Evolutionary conservation across 176 grass and related monocot species (phyloP), one percentile per base, ranked within the genome.

Genomic region (Aegilops tauschii): DNA sequence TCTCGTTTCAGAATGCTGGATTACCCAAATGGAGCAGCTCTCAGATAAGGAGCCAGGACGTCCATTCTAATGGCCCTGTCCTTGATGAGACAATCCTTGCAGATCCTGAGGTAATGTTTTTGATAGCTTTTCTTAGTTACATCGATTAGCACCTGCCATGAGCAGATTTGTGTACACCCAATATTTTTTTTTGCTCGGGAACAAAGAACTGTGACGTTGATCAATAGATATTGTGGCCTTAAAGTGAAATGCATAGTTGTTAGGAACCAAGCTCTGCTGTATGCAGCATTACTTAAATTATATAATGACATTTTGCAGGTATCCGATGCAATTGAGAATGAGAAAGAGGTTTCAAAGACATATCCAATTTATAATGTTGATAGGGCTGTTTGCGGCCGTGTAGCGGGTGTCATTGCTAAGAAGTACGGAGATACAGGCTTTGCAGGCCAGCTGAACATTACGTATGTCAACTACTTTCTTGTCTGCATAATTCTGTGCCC

Each of bases 341-440:
- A 99, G 78, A 99, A 96, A 47, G 97, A 91, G 77, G 92, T 97
- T 86, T 90, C 85, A 71, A 97, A 99, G 85, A 76, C 81, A 2
- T 90, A 94, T 68, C 82, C 87, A 88, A 93, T 99, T 79, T 97
- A 94, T 85, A 99, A 99, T 88, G 92, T 99, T 80, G 97, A 99
- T 82, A 93, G 97, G 88, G 92, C 97, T 89, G 97, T 97, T 68
- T 99, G 97, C 11, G 97, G 94, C 61, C 87, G 94, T 62, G 84
- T 99, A 86, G 90, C 97, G 54, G 97, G 97, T 91, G 97, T 90
- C 78, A 93, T 99, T 90, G 97, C 97, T 64, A 99, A 99, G 87
- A 99, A 94, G 79, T 99, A 99, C 71, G 97, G 97, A 72, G 97
- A 99, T 78, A 90, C 87, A 54, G 97, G 97, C 54, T 99, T 99